A percentile compares a stretch with the other conserved stretches of the same genome.
Evolutionary conservation across 2,329 filamentous ascomycete genomes (phyloP).

Genomic region (Talaromyces sp.): DNA sequence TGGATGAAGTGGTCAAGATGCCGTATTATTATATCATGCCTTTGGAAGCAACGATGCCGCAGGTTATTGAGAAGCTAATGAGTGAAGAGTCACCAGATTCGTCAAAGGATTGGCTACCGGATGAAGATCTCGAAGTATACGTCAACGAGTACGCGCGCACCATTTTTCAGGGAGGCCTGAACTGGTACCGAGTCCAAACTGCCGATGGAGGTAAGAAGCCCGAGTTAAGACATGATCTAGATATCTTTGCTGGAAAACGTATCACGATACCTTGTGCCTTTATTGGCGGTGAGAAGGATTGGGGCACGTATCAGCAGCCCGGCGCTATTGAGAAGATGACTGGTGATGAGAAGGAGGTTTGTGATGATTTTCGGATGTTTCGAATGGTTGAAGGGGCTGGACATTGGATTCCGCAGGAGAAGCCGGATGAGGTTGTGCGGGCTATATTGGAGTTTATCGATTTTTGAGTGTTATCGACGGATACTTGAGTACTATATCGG

Average conservation of each 20-base stretch:
- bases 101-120: slow-evolving; percentile 50
- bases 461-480: background rate
- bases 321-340: slow-evolving; percentile 56
- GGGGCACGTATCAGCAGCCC: slow-evolving; percentile 64
- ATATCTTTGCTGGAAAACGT: slow-evolving; percentile 55
- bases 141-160: slow-evolving; percentile 56
- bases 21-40: slow-evolving; percentile 67
- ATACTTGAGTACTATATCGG: too few species aligned
- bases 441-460: slow-evolving; percentile 44
- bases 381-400: slow-evolving; percentile 56
- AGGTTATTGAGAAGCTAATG: slow-evolving; percentile 54
- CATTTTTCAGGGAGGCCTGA: slow-evolving; percentile 61
- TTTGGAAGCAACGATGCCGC: slow-evolving; percentile 53
- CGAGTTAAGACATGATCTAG: slow-evolving; percentile 46
- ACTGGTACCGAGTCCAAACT: slow-evolving; percentile 62
- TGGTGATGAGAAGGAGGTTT: slow-evolving; percentile 37
- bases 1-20: slow-evolving; percentile 54
- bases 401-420: slow-evolving; percentile 67
- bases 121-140: slow-evolving; percentile 57
- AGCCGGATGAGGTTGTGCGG: slow-evolving; percentile 50
- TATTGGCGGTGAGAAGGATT: slow-evolving; percentile 59
- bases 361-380: slow-evolving; percentile 50
- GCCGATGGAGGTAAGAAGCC: slow-evolving; percentile 20
- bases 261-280: slow-evolving; percentile 59
- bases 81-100: slow-evolving; percentile 43